Evolutionary conservation across 306 rosid genomes (phyloP), one percentile per base, ranked within the genome.

Genomic region (Lupinus albus): DNA sequence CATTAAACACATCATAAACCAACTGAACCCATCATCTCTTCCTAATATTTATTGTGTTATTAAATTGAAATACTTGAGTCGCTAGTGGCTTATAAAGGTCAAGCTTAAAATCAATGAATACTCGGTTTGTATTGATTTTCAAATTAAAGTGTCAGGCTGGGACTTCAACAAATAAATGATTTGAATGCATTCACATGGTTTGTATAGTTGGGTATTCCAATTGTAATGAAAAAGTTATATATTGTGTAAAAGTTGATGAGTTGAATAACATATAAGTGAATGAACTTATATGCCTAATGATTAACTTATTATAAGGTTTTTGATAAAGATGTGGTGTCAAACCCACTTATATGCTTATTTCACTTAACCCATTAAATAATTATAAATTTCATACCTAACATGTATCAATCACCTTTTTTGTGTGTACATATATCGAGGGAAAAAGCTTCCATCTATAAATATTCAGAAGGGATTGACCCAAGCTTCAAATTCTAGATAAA

Each of bases 1-100:
- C 62, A 35, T 50, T 52, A 49, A 30, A 65, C 59, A 48, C 58
- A 30, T 7, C 18, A 17, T 17, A 61, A 55, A 5, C 12, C 15
- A 55, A 55, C 13, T 4, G 61, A 55, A 54, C 21, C 55, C 55
- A 8, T 4, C 60, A 14, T 35, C 38, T 39, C 45, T 9, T 8
- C 9, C 8, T 54, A 28, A 21, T 28, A 10, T 53, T 10, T 21
- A 53, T 25, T 25, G 30, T 25, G 3, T 25, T 25, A 25, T 47
- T 14, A 15, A 15, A 1, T 18, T 16, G 57, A 9, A 18, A 51
- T 51, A 11, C 25, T 18, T 18, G 13, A 9, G 11, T 18, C n/a
- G 6, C 32, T 18, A 8, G 57, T 2, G 32, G 9, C 20, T 17
- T 30, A 51, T 8, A 17, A 2, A 11, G 1, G 54, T 1, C 30